Conservation (phyloP, 1,284 basidiomycete genomes). For the Psilocybe mexicana region DNA sequence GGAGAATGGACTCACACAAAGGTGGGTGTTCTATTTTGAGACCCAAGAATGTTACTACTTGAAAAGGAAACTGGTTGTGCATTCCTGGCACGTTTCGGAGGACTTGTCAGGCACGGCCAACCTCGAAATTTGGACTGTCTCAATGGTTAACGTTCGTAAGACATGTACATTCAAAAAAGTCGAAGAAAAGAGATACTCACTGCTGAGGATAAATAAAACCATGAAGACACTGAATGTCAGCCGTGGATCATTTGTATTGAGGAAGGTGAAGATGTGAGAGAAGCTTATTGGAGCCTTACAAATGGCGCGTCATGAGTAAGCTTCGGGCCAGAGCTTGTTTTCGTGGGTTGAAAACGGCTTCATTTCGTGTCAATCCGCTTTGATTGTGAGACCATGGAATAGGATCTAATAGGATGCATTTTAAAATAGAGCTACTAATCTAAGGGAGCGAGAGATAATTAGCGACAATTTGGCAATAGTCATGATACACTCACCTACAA, state of each 20-base stretch:
- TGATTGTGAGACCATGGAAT: neutral
- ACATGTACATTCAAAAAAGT: neutral
- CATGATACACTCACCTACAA: conserved; percentile 16
- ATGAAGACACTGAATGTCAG: conserved; percentile 3
- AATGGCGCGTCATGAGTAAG: conserved; percentile 11
- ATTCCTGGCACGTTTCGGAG: neutral
- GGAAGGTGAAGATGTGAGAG: neutral
- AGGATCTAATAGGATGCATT: conserved; percentile 6
- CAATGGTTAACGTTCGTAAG: neutral
- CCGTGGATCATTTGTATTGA: conserved; percentile 4
- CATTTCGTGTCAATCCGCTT: neutral
- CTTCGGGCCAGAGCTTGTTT: neutral
- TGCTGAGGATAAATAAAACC: conserved; percentile 2
- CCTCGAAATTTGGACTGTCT: neutral
- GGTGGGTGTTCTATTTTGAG: conserved; percentile 6
- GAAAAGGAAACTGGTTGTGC: neutral
- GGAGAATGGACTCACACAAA: conserved; percentile 6
- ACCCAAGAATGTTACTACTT: neutral
- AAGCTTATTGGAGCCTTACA: conserved; percentile 9
- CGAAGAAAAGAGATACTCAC: neutral
- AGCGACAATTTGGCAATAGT: conserved; percentile 8
- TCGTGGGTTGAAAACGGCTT: conserved; percentile 1
- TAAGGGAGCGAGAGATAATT: conserved; percentile 8
- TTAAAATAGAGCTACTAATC: conserved; percentile 16
- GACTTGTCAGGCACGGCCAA: neutral